phyloP scores from a whole-genome alignment of 2,329 filamentous ascomycete genomes.

The Venturia aucupariae region DNA sequence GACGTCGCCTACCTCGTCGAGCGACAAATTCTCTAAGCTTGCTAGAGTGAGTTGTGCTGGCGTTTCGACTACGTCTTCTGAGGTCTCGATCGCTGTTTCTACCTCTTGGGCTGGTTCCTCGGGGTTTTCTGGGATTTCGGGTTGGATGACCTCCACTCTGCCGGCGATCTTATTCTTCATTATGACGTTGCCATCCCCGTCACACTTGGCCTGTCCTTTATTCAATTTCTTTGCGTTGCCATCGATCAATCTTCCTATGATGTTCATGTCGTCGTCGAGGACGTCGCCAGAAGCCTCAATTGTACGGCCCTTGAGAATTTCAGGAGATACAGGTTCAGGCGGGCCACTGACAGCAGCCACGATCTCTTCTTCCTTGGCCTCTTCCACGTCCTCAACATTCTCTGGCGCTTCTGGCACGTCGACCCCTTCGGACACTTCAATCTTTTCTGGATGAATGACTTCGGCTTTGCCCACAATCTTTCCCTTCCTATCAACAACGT shows the following conservation, averaged over 20 bases:
- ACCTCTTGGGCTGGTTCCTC: neutral
- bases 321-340: slow-evolving; percentile 31
- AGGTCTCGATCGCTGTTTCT: neutral
- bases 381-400: neutral
- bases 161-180: slow-evolving; percentile 19
- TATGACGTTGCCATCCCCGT: slow-evolving; percentile 41
- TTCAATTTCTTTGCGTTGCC: slow-evolving; percentile 29
- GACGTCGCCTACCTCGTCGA: slow-evolving; percentile 43
- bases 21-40: slow-evolving; percentile 38
- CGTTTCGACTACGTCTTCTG: slow-evolving; percentile 24
- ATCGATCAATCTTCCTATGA: slow-evolving; percentile 6
- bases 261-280: slow-evolving; percentile 35
- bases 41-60: slow-evolving; percentile 32
- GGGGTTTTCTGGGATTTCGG: neutral
- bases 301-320: slow-evolving; percentile 43
- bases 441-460: slow-evolving; percentile 25
- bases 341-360: slow-evolving; percentile 22
- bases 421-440: neutral
- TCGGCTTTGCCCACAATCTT: neutral
- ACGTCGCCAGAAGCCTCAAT: slow-evolving; percentile 50
- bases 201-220: slow-evolving; percentile 41
- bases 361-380: slow-evolving; percentile 16
- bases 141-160: slow-evolving; percentile 3
- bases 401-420: slow-evolving; percentile 24
- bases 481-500: slow-evolving; percentile 4